phyloP scores from a whole-genome alignment of 352 stramenopile species.

The Phytophthora citrophthora region DNA sequence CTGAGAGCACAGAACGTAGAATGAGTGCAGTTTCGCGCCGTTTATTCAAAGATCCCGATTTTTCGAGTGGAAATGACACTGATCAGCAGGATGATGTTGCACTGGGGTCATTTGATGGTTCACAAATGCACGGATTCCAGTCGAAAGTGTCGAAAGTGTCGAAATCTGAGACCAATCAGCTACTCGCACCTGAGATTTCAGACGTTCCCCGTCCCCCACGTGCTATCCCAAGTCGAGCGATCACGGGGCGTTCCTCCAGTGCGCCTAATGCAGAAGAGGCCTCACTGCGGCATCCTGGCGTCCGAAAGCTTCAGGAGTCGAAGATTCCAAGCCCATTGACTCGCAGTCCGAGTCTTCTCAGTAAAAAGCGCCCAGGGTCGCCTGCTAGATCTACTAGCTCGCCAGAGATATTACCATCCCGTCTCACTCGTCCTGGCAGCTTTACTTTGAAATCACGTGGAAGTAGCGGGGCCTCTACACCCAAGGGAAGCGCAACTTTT shows the following conservation, averaged over 20 bases:
- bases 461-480: constrained; percentile 22
- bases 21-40: constrained; percentile 6
- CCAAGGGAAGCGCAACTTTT: not conserved
- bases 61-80: constrained; percentile 5
- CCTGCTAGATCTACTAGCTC: constrained; percentile 12
- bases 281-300: constrained; percentile 4
- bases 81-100: constrained; percentile 5
- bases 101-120: constrained; percentile 25
- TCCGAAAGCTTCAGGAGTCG: constrained; percentile 22
- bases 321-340: constrained; percentile 23
- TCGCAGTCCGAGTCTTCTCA: constrained; percentile 11
- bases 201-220: not conserved
- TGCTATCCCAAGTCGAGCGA: constrained; percentile 4
- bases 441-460: constrained; percentile 21
- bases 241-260: constrained; percentile 2
- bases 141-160: constrained; percentile 1
- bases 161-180: not conserved
- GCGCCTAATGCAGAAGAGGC: constrained; percentile 17
- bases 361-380: constrained; percentile 14
- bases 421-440: constrained; percentile 22
- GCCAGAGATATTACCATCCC: constrained; percentile 7
- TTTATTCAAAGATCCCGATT: constrained; percentile 17
- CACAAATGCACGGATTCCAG: constrained; percentile 26
- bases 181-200: not conserved
- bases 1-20: constrained; percentile 6